Evolutionary conservation across 2,329 filamentous ascomycete genomes (phyloP).

Genomic region (Aaosphaeria arxii): DNA sequence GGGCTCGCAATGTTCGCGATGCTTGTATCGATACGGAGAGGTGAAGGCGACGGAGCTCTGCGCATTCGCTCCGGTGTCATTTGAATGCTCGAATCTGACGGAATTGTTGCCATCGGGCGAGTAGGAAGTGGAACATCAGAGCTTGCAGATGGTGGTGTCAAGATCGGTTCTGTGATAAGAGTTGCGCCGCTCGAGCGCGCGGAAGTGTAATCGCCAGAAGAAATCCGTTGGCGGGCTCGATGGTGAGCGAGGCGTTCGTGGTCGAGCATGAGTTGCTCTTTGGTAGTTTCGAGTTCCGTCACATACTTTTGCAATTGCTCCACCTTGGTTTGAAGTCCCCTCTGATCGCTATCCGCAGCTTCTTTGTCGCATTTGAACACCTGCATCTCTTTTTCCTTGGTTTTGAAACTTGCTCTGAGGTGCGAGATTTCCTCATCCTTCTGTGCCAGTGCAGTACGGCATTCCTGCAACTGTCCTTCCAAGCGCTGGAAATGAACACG

Average conservation of each 20-base stretch:
- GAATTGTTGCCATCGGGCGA: slow-evolving; percentile 2
- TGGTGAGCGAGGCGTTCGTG: slow-evolving; percentile 26
- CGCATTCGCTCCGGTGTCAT: slow-evolving; percentile 9
- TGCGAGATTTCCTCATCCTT: slow-evolving; percentile 21
- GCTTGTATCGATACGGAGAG: slow-evolving; percentile 5
- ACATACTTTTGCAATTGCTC: slow-evolving; percentile 20
- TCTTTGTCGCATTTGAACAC: slow-evolving; percentile 16
- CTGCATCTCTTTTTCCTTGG: slow-evolving; percentile 13
- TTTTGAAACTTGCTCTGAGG: slow-evolving; percentile 7
- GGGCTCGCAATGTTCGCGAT: not conserved
- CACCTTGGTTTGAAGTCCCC: slow-evolving; percentile 23
- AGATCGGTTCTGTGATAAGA: slow-evolving; percentile 22
- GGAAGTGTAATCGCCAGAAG: slow-evolving; percentile 19
- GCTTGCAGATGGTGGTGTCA: slow-evolving; percentile 5
- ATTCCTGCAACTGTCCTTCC: slow-evolving; percentile 29
- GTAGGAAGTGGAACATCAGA: slow-evolving; percentile 5
- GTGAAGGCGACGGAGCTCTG: not conserved
- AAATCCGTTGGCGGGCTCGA: slow-evolving; percentile 16
- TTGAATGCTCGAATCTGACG: slow-evolving; percentile 12
- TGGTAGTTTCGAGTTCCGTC: slow-evolving; percentile 22
- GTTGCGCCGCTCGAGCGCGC: slow-evolving; percentile 32
- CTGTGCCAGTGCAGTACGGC: slow-evolving; percentile 12
- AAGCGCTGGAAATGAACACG: slow-evolving; percentile 31
- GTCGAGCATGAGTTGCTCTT: slow-evolving; percentile 29
- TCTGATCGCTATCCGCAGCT: slow-evolving; percentile 15